These are phyloP conservation scores for Phytophthora pini DNA, from an alignment of 352 stramenopile species.

Conservation along the genomic window DNA sequence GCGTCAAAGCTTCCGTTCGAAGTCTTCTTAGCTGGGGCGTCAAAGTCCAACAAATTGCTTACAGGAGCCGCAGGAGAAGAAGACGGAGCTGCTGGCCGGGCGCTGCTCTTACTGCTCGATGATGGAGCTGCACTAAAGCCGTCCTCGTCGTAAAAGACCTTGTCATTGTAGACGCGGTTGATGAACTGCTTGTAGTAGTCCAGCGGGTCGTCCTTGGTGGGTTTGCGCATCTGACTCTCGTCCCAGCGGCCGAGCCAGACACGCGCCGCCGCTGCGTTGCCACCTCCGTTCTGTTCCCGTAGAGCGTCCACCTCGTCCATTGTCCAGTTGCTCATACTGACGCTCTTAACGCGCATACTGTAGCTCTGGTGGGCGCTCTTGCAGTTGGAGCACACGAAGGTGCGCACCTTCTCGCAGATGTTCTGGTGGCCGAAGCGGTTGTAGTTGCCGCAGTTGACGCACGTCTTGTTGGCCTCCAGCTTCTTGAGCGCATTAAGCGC, in stretches of 20 bases:
- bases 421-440: constrained; percentile 93
- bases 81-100: not conserved
- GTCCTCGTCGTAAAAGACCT: constrained; percentile 74
- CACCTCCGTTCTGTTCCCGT: constrained; percentile 83
- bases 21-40: constrained; percentile 36
- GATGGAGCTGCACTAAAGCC: constrained; percentile 5
- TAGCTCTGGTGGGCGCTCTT: constrained; percentile 96
- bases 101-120: constrained; percentile 16
- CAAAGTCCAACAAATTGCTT: constrained; percentile 68
- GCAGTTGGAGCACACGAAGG: constrained; percentile 95
- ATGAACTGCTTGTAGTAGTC: constrained; percentile 91
- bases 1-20: constrained; percentile 46
- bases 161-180: constrained; percentile 85
- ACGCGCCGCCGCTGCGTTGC: constrained; percentile 83
- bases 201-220: constrained; percentile 73
- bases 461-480: constrained; percentile 84
- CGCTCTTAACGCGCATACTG: constrained; percentile 94
- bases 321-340: constrained; percentile 96
- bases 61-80: constrained; percentile 13
- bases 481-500: constrained; percentile 87
- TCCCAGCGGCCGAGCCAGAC: constrained; percentile 92
- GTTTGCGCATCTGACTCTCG: constrained; percentile 71
- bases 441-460: constrained; percentile 85
- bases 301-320: constrained; percentile 91
- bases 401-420: constrained; percentile 92